Evolutionary conservation across 768 basidiomycete genomes (phyloP).

Genomic region (Kockovaella imperatae): DNA sequence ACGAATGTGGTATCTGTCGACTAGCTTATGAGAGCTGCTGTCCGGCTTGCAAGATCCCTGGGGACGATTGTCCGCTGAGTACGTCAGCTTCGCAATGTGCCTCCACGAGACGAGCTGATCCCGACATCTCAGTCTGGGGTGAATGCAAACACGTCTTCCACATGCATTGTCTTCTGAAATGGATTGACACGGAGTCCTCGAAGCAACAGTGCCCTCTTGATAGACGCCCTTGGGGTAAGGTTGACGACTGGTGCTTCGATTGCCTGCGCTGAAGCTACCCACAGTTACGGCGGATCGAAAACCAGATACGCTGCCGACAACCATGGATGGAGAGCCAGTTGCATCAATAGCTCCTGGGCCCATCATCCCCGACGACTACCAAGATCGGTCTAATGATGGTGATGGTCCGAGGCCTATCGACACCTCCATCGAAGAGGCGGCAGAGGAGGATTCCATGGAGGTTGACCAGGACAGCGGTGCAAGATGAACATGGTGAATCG

Average conservation of each 20-base stretch:
- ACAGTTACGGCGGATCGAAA: conserved; percentile 36
- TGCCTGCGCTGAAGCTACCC: conserved; percentile 1
- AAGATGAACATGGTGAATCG: too few species aligned
- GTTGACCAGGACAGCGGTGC: too few species aligned
- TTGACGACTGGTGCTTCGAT: not conserved
- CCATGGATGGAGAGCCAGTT: conserved; percentile 23
- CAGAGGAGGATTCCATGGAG: too few species aligned
- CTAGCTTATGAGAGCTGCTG: conserved; percentile 77
- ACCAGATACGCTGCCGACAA: conserved; percentile 34
- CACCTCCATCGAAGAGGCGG: too few species aligned
- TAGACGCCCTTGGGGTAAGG: conserved; percentile 75
- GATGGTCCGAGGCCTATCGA: too few species aligned
- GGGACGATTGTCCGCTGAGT: conserved; percentile 92
- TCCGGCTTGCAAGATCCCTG: conserved; percentile 90
- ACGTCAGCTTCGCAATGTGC: conserved; percentile 37
- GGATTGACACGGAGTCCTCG: conserved; percentile 80
- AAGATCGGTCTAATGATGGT: too few species aligned
- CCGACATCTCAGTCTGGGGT: conserved; percentile 74
- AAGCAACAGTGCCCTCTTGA: conserved; percentile 99
- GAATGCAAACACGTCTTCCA: conserved; percentile 97
- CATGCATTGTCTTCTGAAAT: conserved; percentile 96
- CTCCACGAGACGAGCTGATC: not conserved
- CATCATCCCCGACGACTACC: too few species aligned
- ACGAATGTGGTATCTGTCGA: conserved; percentile 38
- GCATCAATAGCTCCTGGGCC: conserved; percentile 31